phyloP scores from a whole-genome alignment of 2,329 filamentous ascomycete species.

The Epichloe sibirici region DNA sequence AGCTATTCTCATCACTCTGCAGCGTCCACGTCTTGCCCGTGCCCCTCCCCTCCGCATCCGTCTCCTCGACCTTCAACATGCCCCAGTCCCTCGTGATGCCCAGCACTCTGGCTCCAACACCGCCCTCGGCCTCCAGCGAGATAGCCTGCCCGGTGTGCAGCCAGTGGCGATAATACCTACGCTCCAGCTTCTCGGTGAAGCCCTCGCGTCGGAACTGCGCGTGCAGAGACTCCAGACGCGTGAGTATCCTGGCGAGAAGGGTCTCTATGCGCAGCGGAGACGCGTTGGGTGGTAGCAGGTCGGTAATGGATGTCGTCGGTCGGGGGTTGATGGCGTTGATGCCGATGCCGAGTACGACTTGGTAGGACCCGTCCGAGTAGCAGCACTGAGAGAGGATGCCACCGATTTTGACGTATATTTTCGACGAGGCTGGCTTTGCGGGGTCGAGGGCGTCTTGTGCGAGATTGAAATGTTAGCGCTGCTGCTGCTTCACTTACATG shows the following conservation, averaged over 20 bases:
- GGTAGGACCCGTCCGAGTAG: conserved; percentile 66
- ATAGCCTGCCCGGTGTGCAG: conserved; percentile 63
- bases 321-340: conserved; percentile 74
- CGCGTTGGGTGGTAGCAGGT: conserved; percentile 44
- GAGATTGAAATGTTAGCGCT: background rate
- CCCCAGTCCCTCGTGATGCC: conserved; percentile 93
- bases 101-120: conserved; percentile 60
- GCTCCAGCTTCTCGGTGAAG: conserved; percentile 62
- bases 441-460: conserved; percentile 52
- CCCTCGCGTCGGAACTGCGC: conserved; percentile 60
- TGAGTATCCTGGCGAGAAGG: conserved; percentile 69
- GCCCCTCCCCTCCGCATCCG: conserved; percentile 57
- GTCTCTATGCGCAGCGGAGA: conserved; percentile 60
- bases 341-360: conserved; percentile 75
- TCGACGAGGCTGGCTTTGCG: conserved; percentile 31
- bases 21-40: conserved; percentile 73
- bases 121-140: conserved; percentile 70
- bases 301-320: conserved; percentile 78
- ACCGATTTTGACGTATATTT: conserved; percentile 72
- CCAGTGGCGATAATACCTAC: conserved; percentile 72
- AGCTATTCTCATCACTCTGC: conserved; percentile 96
- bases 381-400: conserved; percentile 86
- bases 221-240: conserved; percentile 68
- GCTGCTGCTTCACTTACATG: background rate
- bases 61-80: conserved; percentile 70